Percentiles rank a stretch among this genome's conserved stretches.
These are phyloP conservation scores for Ajuga chamaepitys DNA, from an alignment of 257 asterid species.

Conservation along the genomic window DNA sequence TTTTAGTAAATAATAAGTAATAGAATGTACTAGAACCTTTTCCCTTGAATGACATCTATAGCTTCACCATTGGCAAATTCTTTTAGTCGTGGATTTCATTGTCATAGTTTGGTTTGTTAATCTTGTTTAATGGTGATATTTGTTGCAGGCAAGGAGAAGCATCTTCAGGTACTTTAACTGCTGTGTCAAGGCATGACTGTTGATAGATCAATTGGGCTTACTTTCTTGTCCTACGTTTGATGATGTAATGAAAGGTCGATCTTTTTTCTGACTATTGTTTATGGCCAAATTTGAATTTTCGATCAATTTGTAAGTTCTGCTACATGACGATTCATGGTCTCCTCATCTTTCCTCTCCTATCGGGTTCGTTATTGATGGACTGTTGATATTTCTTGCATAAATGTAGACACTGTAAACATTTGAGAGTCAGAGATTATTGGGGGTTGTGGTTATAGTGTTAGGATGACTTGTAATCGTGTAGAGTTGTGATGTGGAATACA, in stretches of 20 bases:
- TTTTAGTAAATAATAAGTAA: neutral
- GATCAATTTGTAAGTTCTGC: neutral
- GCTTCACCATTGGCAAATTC: neutral
- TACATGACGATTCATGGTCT: neutral
- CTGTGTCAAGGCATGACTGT: constrained; percentile 69
- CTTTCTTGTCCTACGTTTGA: constrained; percentile 5
- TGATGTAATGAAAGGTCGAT: constrained; percentile 19
- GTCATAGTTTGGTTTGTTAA: neutral
- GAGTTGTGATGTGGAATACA: no score
- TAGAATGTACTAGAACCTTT: neutral
- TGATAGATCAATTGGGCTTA: neutral
- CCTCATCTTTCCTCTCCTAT: neutral
- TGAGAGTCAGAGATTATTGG: no score
- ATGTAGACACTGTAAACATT: neutral
- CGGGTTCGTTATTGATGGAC: neutral
- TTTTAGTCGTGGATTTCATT: neutral
- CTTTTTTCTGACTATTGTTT: constrained; percentile 6
- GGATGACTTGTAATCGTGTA: no score
- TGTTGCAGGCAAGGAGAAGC: constrained; percentile 72
- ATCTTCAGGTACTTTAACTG: constrained; percentile 83
- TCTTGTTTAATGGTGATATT: neutral
- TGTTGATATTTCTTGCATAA: neutral
- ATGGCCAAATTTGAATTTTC: neutral
- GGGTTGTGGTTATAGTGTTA: no score
- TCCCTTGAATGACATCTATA: neutral